Base-by-base conservation (phyloP, 345 rosid genomes). In the Leavenworthia alabamica region DNA sequence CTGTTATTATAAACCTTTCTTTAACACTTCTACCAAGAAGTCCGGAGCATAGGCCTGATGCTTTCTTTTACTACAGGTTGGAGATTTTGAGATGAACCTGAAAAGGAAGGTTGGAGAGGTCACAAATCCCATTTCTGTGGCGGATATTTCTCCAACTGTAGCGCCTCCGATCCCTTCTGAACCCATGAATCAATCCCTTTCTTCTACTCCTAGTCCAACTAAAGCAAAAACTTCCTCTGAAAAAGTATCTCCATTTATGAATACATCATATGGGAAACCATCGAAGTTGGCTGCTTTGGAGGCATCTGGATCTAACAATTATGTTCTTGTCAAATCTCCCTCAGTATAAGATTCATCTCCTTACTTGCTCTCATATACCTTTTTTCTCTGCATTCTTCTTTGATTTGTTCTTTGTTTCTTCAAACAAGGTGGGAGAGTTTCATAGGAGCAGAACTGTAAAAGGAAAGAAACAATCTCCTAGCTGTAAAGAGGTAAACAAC, bases 71-170 rank as follows among this genome's bases (percentile, higher is more conserved):
- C 70, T 45, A 47, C 66, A 92, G 99, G 78, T 92, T 64, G 99
- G 94, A 53, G 93, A 83, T 62, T 85, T 89, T 33, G 89, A 92
- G 80, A 92, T 92, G 97, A 89, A 85, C 76, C 67, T 92, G 62
- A 87, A 82, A 72, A 75, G 96, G 63, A 81, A 81, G 59, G 57
- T 82, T 70, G 98, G 86, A 66, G 54, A 32, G 40, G 9, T 36
- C 12, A 74, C 78, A 56, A 60, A 74, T 31, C 72, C 76, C 51
- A 49, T 67, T 35, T 79, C 93, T 7, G 41, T 74, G 71, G 54
- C 82, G 39, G 77, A 79, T 62, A 78, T 78, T 16, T 84, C 93
- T 23, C 95, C 96, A 57, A 73, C 75, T 20, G 50, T 73, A 53
- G 76, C 95, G n/a, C 95, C 96, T n/a, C 91, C 94, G 3, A 81